Base-by-base conservation (phyloP, 2,329 filamentous ascomycete genomes). In the Cladophialophora psammophila region DNA sequence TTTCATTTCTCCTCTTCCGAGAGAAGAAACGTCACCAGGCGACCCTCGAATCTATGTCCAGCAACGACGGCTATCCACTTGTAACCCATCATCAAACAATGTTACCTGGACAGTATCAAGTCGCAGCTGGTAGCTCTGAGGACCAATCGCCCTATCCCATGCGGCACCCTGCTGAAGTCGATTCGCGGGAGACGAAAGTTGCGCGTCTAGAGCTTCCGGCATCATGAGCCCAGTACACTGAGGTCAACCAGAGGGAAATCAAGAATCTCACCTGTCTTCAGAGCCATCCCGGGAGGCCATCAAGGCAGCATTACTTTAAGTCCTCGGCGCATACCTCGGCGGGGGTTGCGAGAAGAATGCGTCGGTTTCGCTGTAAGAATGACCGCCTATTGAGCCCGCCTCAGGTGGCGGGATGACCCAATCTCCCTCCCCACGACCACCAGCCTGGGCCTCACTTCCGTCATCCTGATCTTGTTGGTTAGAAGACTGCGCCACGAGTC, bases 11-110 rank as follows among this genome's bases (percentile, higher is more conserved):
- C 18, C 57, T 60, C 5, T 48, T 65, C 20, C 48, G 63, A 9
- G 63, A 65, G 57, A 65, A 65, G 48, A 60, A 34, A 20, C 45
- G 36, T 36, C 45, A 55, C 48, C 45, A 45, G n/a, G 57, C 52
- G 1, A 52, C 58, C 15, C 45, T 42, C 18, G 42, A 20, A 12
- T 18, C 40, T 26, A 5, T 50, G n/a, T 60, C 58, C 42, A 52
- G 32, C 35, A 36, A 32, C 13, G 58, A 60, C 32, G 31, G 42
- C 32, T 60, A 60, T 48, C 42, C 58, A n/a, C 58, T 60, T 34
- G 58, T 60, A 15, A 6, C 50, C 20, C 15, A 5, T n/a, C 40
- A 42, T n/a, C 58, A 52, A 35, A 35, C 9, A 18, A 36, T 13
- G 1, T 13, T 36, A 31, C 5, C 5, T 1, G 38, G n/a, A 32